A percentile compares a stretch with the other conserved stretches of the same genome.
Evolutionary conservation across 768 basidiomycete species (phyloP).

Genomic region (Cytidiella melzeri): DNA sequence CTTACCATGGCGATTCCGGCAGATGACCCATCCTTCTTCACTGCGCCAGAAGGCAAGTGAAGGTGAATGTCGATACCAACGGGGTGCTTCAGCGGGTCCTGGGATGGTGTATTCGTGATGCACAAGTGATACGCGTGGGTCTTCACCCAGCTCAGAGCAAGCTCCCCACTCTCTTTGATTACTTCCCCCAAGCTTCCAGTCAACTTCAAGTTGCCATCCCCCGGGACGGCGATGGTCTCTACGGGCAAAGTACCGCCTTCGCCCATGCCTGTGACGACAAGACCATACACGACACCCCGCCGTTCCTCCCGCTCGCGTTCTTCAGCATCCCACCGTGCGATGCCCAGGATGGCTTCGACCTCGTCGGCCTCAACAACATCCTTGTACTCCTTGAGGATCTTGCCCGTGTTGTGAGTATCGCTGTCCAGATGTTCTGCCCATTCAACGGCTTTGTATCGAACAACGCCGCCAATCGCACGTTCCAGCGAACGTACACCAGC

Average conservation of each 20-base stretch:
- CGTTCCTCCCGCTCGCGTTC: constrained; percentile 70
- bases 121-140: constrained; percentile 74
- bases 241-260: constrained; percentile 83
- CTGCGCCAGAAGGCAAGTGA: constrained; percentile 84
- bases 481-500: constrained; percentile 91
- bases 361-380: constrained; percentile 59
- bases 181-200: constrained; percentile 76
- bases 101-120: constrained; percentile 60
- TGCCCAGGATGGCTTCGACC: constrained; percentile 79
- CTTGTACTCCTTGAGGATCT: constrained; percentile 39
- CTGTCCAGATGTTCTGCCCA: constrained; percentile 62
- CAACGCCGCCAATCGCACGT: constrained; percentile 81
- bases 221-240: constrained; percentile 72
- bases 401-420: background rate
- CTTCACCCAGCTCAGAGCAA: constrained; percentile 92
- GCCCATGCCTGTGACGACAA: constrained; percentile 85
- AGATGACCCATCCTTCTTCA: constrained; percentile 92
- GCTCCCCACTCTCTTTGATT: constrained; percentile 86
- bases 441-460: constrained; percentile 88
- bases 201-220: constrained; percentile 54
- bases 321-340: constrained; percentile 74
- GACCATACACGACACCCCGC: constrained; percentile 75
- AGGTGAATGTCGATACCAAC: constrained; percentile 78
- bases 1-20: constrained; percentile 84
- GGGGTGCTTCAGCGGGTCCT: constrained; percentile 72